Conservation (phyloP, 208 protist species). For the Histomonas meleagridis region DNA sequence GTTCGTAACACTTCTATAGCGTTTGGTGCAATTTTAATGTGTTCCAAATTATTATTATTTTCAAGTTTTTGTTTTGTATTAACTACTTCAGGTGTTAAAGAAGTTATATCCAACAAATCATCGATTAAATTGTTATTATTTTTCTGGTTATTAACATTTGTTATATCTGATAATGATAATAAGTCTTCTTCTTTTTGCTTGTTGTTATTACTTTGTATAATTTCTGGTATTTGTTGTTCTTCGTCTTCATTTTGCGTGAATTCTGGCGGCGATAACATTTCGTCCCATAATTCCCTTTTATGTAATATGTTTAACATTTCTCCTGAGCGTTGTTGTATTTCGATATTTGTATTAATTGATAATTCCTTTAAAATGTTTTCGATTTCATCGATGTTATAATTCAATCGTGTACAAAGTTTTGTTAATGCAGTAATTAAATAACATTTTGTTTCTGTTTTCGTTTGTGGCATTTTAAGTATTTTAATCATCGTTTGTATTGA, state of each 20-base stretch:
- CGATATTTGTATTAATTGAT: neutral
- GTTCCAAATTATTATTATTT: neutral
- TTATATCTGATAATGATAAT: no score
- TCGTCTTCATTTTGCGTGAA: neutral
- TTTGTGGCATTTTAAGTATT: neutral
- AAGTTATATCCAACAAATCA: neutral
- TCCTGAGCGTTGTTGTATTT: constrained; percentile 5
- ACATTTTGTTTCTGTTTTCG: neutral
- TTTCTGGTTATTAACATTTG: no score
- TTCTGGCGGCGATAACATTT: neutral
- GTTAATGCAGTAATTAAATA: neutral
- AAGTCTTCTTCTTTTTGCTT: no score
- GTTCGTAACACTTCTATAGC: neutral
- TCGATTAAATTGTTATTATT: neutral
- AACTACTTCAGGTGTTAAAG: neutral
- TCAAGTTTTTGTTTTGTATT: neutral
- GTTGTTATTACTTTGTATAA: no score
- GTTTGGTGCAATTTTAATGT: neutral
- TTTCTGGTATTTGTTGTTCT: neutral
- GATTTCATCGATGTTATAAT: neutral
- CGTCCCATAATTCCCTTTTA: neutral
- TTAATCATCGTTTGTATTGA: neutral
- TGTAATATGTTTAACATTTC: neutral
- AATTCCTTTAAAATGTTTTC: neutral
- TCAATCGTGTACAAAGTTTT: neutral